Evolutionary conservation across 2,329 filamentous ascomycete genomes (phyloP).

Genomic region (Huntiella abstrusa): DNA sequence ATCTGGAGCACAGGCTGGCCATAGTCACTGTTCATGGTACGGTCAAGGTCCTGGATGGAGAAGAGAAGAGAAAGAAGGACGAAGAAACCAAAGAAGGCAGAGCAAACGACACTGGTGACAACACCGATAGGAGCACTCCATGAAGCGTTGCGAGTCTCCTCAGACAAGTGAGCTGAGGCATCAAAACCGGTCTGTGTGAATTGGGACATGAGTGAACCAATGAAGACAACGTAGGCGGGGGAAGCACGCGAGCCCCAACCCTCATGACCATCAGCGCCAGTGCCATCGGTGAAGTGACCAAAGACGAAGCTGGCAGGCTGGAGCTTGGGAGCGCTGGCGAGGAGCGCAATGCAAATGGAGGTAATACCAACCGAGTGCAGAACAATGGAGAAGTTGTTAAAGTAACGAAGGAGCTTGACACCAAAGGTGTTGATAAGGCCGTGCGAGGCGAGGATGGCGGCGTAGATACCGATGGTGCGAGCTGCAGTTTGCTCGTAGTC

Average conservation of each 20-base stretch:
- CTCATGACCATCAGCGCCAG: constrained; percentile 23
- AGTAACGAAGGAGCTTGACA: constrained; percentile 32
- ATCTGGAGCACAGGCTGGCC: constrained; percentile 39
- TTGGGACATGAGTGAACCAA: constrained; percentile 34
- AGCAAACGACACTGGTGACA: constrained; percentile 35
- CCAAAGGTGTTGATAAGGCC: constrained; percentile 38
- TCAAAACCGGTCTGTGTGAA: constrained; percentile 33
- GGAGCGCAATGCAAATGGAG: constrained; percentile 33
- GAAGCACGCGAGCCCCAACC: constrained; percentile 35
- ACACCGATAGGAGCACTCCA: constrained; percentile 40
- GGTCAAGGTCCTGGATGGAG: constrained; percentile 36
- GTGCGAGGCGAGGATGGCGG: constrained; percentile 34
- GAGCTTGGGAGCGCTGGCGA: constrained; percentile 37
- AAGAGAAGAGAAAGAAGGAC: constrained; percentile 38
- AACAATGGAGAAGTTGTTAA: constrained; percentile 37
- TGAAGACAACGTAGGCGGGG: constrained; percentile 33
- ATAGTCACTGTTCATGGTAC: constrained; percentile 25
- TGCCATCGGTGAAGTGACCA: constrained; percentile 32
- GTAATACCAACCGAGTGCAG: constrained; percentile 34
- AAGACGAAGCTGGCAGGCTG: constrained; percentile 38
- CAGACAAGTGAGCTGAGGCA: constrained; percentile 35
- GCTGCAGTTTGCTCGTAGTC: constrained; percentile 15
- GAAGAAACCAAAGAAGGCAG: constrained; percentile 38
- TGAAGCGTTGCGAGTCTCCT: constrained; percentile 36
- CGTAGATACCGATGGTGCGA: constrained; percentile 39